Conservation (phyloP, 129 eudicot genomes). For the Rutidosis leptorrhynchoides region DNA sequence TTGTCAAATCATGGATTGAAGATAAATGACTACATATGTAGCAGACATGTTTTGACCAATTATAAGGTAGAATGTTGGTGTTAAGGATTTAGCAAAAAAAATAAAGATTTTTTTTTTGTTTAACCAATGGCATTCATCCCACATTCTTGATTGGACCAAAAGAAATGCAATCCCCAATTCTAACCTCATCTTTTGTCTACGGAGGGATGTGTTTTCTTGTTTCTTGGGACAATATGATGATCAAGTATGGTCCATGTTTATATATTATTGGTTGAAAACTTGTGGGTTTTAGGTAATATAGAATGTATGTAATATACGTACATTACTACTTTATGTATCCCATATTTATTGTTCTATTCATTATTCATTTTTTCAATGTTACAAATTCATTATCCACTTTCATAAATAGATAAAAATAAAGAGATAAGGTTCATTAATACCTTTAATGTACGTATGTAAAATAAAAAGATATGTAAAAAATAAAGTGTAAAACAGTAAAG, state of each 20-base stretch:
- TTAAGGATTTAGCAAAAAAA: conserved; percentile 36
- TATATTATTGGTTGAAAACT: too few relatives aligned
- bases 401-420: too few relatives aligned
- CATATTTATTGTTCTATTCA: too few relatives aligned
- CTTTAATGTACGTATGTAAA: too few relatives aligned
- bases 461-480: too few relatives aligned
- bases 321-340: too few relatives aligned
- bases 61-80: conserved; percentile 26
- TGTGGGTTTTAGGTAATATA: too few relatives aligned
- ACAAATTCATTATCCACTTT: too few relatives aligned
- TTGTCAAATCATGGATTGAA: conserved; percentile 1
- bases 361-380: too few relatives aligned
- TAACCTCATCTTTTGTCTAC: conserved; percentile 19
- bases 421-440: too few relatives aligned
- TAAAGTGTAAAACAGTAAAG: too few relatives aligned
- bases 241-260: not conserved
- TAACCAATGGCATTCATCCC: conserved; percentile 27
- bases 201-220: not conserved
- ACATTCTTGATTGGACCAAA: conserved; percentile 24
- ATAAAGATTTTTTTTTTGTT: conserved; percentile 1
- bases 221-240: conserved; percentile 7
- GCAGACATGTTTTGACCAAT: conserved; percentile 30
- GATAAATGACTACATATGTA: conserved; percentile 19
- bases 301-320: too few relatives aligned
- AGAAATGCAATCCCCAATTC: conserved; percentile 21